Evolutionary conservation across 345 rosid genomes (phyloP).

Genomic region (Gossypium mustelinum): DNA sequence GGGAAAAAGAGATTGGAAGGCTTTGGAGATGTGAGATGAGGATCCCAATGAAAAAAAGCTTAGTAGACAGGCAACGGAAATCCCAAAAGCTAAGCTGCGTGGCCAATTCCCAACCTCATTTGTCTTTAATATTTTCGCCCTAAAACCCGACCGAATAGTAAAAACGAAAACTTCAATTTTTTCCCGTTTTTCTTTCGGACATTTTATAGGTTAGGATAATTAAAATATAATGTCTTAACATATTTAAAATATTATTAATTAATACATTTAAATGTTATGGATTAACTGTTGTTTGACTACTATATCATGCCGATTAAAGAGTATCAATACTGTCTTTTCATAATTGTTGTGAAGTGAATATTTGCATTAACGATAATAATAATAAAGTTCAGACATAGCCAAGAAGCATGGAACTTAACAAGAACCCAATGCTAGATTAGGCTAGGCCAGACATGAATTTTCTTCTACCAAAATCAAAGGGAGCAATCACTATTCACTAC

Average conservation of each 20-base stretch:
- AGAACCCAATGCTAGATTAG: too few species aligned
- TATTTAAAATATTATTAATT: too few species aligned
- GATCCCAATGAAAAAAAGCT: neutral
- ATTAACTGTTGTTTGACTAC: too few species aligned
- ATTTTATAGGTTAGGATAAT: neutral
- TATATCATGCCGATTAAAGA: too few species aligned
- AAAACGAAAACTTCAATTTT: too few species aligned
- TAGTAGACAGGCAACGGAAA: neutral
- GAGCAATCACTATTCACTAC: conserved; percentile 29
- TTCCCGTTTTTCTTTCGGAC: neutral
- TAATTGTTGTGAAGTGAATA: too few species aligned
- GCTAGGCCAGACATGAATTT: conserved; percentile 14
- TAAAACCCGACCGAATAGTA: neutral
- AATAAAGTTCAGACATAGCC: too few species aligned
- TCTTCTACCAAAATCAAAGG: conserved; percentile 25
- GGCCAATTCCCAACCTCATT: neutral
- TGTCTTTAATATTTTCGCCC: neutral
- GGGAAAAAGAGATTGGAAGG: neutral
- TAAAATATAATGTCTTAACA: too few species aligned
- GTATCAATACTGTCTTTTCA: too few species aligned
- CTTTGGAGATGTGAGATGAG: neutral
- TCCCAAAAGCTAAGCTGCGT: neutral
- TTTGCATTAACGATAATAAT: too few species aligned
- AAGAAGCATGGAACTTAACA: too few species aligned
- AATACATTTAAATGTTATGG: too few species aligned